Evolutionary conservation across 1,284 basidiomycete genomes (phyloP).

Genomic region (Boletus austroedulis): DNA sequence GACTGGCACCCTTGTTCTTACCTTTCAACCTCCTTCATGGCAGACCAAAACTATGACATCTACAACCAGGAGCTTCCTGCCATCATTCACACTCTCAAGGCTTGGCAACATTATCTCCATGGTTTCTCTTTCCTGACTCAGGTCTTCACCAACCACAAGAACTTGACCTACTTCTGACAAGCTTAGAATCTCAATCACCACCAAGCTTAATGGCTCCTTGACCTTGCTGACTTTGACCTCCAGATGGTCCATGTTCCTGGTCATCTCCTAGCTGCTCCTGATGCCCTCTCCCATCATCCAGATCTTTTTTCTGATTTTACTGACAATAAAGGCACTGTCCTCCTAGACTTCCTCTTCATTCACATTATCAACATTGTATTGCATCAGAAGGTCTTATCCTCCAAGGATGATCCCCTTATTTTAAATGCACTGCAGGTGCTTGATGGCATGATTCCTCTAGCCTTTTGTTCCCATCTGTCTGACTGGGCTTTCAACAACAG

Average conservation of each 20-base stretch:
- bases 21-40: no score
- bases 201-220: neutral
- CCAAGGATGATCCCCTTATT: neutral
- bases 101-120: neutral
- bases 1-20: no score
- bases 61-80: neutral
- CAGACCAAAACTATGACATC: neutral
- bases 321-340: neutral
- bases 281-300: neutral
- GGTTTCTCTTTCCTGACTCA: neutral
- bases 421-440: no score
- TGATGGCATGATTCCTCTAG: no score
- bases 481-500: neutral
- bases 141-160: neutral
- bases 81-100: neutral
- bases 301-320: neutral
- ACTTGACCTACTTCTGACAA: neutral
- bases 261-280: neutral
- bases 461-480: neutral
- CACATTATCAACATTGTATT: neutral
- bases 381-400: neutral
- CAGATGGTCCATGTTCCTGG: neutral
- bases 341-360: neutral
- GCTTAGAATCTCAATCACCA: neutral
- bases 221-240: neutral